Conservation (phyloP, 768 basidiomycete genomes). For the Collybia sp. region DNA sequence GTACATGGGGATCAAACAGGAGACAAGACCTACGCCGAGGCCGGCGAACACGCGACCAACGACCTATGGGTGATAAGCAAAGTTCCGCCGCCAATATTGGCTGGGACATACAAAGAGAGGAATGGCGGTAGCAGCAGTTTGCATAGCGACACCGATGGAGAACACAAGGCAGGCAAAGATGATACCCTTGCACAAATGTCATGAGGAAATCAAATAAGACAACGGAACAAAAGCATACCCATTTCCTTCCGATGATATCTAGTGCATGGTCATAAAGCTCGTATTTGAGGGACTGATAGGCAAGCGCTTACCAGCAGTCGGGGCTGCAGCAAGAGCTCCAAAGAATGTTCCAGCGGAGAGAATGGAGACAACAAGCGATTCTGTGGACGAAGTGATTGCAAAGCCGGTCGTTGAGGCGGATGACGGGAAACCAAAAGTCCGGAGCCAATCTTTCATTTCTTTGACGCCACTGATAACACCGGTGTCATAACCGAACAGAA, state of each 20-base stretch:
- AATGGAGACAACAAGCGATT: constrained; percentile 52
- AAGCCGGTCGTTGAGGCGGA: constrained; percentile 21
- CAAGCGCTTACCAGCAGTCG: constrained; percentile 23
- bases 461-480: constrained; percentile 79
- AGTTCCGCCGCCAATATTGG: not conserved
- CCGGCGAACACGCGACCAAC: constrained; percentile 42
- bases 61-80: constrained; percentile 31
- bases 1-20: constrained; percentile 53
- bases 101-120: constrained; percentile 17
- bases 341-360: constrained; percentile 89
- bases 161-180: constrained; percentile 58
- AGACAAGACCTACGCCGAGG: constrained; percentile 50
- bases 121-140: constrained; percentile 28
- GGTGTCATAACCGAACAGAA: constrained; percentile 69
- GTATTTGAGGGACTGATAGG: no score
- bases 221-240: constrained; percentile 5
- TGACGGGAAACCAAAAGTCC: constrained; percentile 38
- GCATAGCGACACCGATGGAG: constrained; percentile 60
- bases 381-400: constrained; percentile 35
- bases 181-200: constrained; percentile 32
- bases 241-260: constrained; percentile 26
- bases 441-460: constrained; percentile 54
- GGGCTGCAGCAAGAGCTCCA: constrained; percentile 51
- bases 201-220: no score
- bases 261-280: no score